Evolutionary conservation across 2,329 filamentous ascomycete species (phyloP).

Genomic region (Venturia nashicola): DNA sequence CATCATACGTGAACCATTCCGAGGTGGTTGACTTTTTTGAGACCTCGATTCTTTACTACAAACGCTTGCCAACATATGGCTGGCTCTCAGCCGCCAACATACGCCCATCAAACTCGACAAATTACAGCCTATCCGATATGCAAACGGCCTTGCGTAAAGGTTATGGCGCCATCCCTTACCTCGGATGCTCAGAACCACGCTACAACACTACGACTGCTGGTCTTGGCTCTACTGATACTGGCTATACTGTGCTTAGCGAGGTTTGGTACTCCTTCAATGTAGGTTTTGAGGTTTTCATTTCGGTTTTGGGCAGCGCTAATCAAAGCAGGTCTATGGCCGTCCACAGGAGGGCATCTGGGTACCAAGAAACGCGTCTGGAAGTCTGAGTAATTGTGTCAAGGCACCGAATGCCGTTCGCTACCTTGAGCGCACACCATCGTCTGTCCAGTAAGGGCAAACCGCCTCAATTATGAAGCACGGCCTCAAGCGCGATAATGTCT

Average conservation of each 20-base stretch:
- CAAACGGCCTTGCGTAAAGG: slow-evolving; percentile 36
- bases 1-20: slow-evolving; percentile 40
- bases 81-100: slow-evolving; percentile 47
- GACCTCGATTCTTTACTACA: slow-evolving; percentile 46
- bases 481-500: too few relatives aligned
- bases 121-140: slow-evolving; percentile 42
- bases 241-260: slow-evolving; percentile 46
- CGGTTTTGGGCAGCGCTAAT: neutral
- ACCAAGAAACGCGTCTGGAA: slow-evolving; percentile 36
- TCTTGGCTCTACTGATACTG: slow-evolving; percentile 40
- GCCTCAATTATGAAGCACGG: neutral
- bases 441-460: neutral
- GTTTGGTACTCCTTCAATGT: slow-evolving; percentile 57
- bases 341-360: slow-evolving; percentile 41
- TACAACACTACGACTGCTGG: slow-evolving; percentile 51
- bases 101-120: slow-evolving; percentile 44
- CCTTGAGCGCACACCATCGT: slow-evolving; percentile 2
- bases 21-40: slow-evolving; percentile 54
- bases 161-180: slow-evolving; percentile 44
- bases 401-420: slow-evolving; percentile 14
- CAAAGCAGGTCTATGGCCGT: slow-evolving; percentile 31
- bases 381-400: slow-evolving; percentile 43
- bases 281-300: slow-evolving; percentile 5
- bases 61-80: slow-evolving; percentile 44
- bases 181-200: slow-evolving; percentile 48